Conservation (phyloP, 140 eudicot species). For the Flaveria floridana region DNA sequence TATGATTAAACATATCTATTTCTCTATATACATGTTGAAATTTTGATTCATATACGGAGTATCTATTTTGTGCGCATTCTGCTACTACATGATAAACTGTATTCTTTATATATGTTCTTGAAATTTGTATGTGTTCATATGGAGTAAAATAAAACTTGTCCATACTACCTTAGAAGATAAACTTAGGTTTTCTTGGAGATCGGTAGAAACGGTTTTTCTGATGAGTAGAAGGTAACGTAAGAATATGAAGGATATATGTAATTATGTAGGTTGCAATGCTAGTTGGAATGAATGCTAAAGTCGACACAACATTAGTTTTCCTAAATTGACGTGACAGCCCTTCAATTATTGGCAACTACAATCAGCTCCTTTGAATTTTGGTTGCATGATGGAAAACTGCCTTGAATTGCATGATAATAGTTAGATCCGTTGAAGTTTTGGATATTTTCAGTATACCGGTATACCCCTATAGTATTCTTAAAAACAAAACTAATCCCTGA, state of each 20-base stretch:
- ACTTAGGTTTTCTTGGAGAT: neutral
- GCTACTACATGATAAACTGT: conserved; percentile 10
- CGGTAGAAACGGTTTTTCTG: neutral
- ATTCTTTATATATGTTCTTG: neutral
- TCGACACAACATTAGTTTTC: neutral
- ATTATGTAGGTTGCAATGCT: too few relatives aligned
- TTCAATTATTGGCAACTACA: neutral
- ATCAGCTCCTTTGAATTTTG: neutral
- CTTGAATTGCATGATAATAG: neutral
- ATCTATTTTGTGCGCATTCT: neutral
- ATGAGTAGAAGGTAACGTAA: neutral
- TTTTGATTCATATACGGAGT: neutral
- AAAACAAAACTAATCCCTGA: neutral
- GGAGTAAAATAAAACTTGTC: too few relatives aligned
- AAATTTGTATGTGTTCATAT: neutral
- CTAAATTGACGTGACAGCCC: neutral
- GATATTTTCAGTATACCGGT: too few relatives aligned
- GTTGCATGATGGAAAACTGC: neutral
- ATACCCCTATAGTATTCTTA: neutral
- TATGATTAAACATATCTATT: neutral
- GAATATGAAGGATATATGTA: too few relatives aligned
- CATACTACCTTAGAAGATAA: too few relatives aligned
- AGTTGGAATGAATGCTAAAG: too few relatives aligned
- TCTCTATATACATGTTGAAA: neutral
- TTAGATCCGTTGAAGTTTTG: too few relatives aligned